Conservation (phyloP, 257 asterid genomes). For the Asclepias syriaca region DNA sequence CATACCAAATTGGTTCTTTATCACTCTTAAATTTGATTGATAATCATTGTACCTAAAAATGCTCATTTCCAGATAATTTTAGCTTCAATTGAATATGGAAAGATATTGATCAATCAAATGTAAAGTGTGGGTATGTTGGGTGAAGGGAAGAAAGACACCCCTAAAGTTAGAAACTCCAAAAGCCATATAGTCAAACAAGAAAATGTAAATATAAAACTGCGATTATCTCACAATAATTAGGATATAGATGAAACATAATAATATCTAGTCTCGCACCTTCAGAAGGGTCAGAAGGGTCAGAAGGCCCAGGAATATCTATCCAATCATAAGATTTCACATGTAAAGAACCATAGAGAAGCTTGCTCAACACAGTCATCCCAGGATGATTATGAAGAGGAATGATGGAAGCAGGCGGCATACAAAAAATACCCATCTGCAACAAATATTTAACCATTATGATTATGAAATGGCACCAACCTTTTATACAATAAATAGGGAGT, state of each 20-base stretch:
- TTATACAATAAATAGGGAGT: conserved; percentile 2
- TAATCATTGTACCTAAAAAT: not conserved
- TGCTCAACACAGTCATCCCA: conserved; percentile 99
- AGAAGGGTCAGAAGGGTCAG: conserved; percentile 60
- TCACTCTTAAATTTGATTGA: not conserved
- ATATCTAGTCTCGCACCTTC: conserved; percentile 48
- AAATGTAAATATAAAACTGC: not conserved
- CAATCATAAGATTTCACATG: conserved; percentile 91
- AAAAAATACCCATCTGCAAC: conserved; percentile 92
- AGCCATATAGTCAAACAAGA: not conserved
- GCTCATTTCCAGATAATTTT: not conserved
- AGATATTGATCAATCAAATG: not conserved
- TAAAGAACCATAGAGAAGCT: conserved; percentile 85
- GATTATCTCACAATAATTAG: not conserved
- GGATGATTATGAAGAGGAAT: conserved; percentile 99
- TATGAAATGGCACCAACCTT: not conserved
- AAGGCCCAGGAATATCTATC: conserved; percentile 67
- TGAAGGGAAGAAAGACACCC: not conserved
- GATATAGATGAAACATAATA: not conserved
- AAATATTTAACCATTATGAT: not conserved
- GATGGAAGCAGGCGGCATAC: conserved; percentile 92
- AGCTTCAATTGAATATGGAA: not conserved
- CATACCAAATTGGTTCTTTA: not conserved
- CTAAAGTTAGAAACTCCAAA: not conserved
- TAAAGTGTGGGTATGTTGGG: not conserved